These are phyloP conservation scores for Psilocybe cubensis DNA, from an alignment of 768 basidiomycete genomes.

Conservation along the genomic window DNA sequence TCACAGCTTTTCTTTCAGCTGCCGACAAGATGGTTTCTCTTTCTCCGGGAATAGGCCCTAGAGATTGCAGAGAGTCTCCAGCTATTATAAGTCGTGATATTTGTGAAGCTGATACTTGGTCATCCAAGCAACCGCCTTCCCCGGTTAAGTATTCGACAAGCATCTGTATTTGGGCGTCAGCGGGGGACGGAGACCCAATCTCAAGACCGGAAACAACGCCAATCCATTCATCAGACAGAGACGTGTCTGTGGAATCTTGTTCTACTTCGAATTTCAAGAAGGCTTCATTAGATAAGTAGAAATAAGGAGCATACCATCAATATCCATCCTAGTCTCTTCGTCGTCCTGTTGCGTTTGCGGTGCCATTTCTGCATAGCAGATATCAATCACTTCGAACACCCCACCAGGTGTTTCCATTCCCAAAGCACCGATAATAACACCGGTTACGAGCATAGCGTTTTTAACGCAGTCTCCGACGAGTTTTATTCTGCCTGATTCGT, in stretches of 20 bases:
- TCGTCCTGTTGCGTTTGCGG: constrained; percentile 47
- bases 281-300: not conserved
- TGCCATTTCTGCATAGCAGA: constrained; percentile 85
- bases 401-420: constrained; percentile 90
- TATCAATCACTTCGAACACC: constrained; percentile 92
- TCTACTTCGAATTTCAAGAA: not conserved
- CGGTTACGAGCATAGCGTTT: constrained; percentile 77
- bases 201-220: constrained; percentile 87
- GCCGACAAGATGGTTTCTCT: constrained; percentile 28
- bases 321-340: constrained; percentile 60
- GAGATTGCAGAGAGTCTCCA: constrained; percentile 81
- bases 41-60: constrained; percentile 34
- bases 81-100: constrained; percentile 88
- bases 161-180: constrained; percentile 81
- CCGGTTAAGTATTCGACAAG: constrained; percentile 89
- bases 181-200: constrained; percentile 62
- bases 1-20: constrained; percentile 61
- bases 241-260: constrained; percentile 6
- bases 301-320: constrained; percentile 56
- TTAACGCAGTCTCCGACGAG: constrained; percentile 79
- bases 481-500: constrained; percentile 91
- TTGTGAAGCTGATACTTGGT: constrained; percentile 65
- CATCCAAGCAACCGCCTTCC: constrained; percentile 73
- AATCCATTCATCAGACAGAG: constrained; percentile 70
- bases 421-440: constrained; percentile 86